Percentiles rank a stretch among this genome's conserved stretches.
Evolutionary conservation across 1,284 basidiomycete species (phyloP).

Genomic region (Tilletia indica): DNA sequence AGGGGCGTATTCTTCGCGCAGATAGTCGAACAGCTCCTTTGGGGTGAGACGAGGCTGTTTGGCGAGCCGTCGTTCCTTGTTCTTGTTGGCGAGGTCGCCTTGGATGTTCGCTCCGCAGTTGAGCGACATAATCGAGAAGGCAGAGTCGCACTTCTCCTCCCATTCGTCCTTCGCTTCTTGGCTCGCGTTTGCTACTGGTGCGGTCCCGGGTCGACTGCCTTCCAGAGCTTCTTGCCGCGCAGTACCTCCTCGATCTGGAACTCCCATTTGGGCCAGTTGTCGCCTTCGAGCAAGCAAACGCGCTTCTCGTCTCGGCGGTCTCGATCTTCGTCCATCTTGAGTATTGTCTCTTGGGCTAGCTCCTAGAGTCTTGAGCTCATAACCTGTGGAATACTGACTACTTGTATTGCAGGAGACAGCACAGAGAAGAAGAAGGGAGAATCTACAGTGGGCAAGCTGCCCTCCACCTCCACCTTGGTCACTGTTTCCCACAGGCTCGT

Average conservation of each 20-base stretch:
- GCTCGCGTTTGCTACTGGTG: constrained; percentile 5
- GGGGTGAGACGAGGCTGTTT: not conserved
- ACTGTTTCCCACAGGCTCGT: not conserved
- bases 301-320: not conserved
- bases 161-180: not conserved
- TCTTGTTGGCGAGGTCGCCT: not conserved
- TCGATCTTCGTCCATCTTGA: not conserved
- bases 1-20: not conserved
- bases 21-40: not conserved
- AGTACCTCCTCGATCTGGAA: constrained; percentile 1
- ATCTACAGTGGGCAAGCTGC: constrained; percentile 4
- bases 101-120: not conserved
- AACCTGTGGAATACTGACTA: constrained; percentile 10
- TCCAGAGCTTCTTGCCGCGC: constrained; percentile 5
- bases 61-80: not conserved
- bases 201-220: constrained; percentile 10
- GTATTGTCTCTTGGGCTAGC: not conserved
- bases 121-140: not conserved
- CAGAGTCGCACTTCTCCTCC: not conserved
- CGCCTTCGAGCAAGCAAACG: not conserved
- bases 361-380: constrained; percentile 8
- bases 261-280: constrained; percentile 2
- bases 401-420: not conserved
- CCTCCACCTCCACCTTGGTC: constrained; percentile 8
- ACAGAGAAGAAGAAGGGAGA: not conserved